Evolutionary conservation across 192 early-diverging fungal genomes (phyloP), one percentile per base, ranked within the genome.

Genomic region (Coemansia nantahalensis): DNA sequence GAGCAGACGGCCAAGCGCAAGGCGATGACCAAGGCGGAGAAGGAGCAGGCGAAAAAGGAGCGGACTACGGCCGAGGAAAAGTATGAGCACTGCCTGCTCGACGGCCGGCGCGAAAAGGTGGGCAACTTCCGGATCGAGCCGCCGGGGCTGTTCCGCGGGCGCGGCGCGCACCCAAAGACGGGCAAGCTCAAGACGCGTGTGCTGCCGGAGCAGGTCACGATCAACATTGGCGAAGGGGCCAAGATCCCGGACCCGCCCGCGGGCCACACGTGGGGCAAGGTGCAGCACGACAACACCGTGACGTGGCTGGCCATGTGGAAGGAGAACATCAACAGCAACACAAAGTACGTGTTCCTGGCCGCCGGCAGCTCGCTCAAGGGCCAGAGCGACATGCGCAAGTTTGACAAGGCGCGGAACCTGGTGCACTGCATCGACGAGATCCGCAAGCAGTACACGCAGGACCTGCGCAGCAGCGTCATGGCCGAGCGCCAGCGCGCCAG

Each of bases 271-370:
- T 98, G 96, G 96, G 87, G 79, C 31, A 65, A 78, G 13, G 84
- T 98, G 40, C 79, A 86, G 12, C 90, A 97, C 54, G 93, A 97
- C 54, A 86, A 90, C 60, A 90, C 82, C 2, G 94, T 94, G 33
- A 94, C 90, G 15, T 98, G 96, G 96, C 75, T 98, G 32, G 96
- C 96, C 2, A 95, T 81, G 31, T 98, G 96, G 96, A 97, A 94
- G 62, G 96, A 98, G 56, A 98, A 97, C 68, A 90, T 98, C 45
- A 97, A 98, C 68, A 85, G 83, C 21, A 82, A 78, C 48, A 86
- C 80, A 56, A 98, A 98, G 62, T 98, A 98, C 66, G 90, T 98
- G 21, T 94, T 94, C 55, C 80, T 98, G 62, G 93, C 91, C 3
- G 93, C 94, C 4, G 88, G 79, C 24, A 92, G 90, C 52, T 88